Percentiles rank a stretch among this genome's conserved stretches.
phyloP scores from a whole-genome alignment of 2,329 filamentous ascomycete genomes.

The Fusarium nematophilum region DNA sequence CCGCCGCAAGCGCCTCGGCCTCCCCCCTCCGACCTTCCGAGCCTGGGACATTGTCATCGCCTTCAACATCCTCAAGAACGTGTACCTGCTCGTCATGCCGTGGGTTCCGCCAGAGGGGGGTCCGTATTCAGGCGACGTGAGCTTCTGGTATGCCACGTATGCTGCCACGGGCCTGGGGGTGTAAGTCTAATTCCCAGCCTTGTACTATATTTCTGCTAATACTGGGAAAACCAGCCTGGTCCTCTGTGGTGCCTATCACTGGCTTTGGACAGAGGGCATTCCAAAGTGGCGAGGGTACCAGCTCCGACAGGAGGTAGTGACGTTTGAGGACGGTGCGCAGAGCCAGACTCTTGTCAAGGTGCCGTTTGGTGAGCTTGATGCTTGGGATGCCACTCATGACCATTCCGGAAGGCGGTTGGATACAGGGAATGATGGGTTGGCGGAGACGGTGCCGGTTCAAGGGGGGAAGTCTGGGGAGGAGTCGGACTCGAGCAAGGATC shows the following conservation, averaged over 20 bases:
- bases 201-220: too few relatives aligned
- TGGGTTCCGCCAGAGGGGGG: slow-evolving; percentile 76
- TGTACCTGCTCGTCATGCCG: slow-evolving; percentile 74
- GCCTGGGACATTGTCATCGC: slow-evolving; percentile 68
- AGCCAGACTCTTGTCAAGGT: slow-evolving; percentile 39
- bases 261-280: slow-evolving; percentile 66
- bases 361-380: too few relatives aligned
- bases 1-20: slow-evolving; percentile 61
- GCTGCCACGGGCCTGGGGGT: slow-evolving; percentile 72
- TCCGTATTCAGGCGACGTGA: slow-evolving; percentile 70
- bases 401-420: too few relatives aligned
- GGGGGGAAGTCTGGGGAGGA: too few relatives aligned
- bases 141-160: slow-evolving; percentile 81
- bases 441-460: too few relatives aligned
- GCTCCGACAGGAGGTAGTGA: slow-evolving; percentile 61
- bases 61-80: slow-evolving; percentile 69
- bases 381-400: too few relatives aligned
- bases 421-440: too few relatives aligned
- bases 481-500: too few relatives aligned
- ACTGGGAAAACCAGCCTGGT: slow-evolving; percentile 23
- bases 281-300: slow-evolving; percentile 63
- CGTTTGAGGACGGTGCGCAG: too few relatives aligned
- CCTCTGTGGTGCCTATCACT: slow-evolving; percentile 67
- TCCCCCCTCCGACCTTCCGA: slow-evolving; percentile 63
- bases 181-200: slow-evolving; percentile 55